Base-by-base conservation (phyloP, 202 grass and related monocot genomes). In the Dendrocalamus latiflorus region DNA sequence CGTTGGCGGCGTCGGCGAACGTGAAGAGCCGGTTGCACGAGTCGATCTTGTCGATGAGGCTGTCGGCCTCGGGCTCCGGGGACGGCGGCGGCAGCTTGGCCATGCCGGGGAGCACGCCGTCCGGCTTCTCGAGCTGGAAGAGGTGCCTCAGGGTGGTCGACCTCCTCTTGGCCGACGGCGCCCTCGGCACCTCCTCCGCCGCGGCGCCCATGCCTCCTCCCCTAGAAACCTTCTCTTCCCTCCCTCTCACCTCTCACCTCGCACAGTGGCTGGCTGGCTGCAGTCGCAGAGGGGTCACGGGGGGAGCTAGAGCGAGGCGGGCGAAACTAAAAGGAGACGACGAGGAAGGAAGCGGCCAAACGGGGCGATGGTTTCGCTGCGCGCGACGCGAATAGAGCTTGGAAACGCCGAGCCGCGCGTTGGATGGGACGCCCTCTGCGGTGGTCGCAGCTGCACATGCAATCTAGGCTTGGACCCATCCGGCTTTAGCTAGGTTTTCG, bases 111-210 rank as follows among this genome's bases (percentile, higher is more conserved):
- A 86, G 34, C 21, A 55, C 16, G 34, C 69, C 54, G 36, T 74
- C 80, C 0, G 74, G 79, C 22, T 87, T 86, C 75, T 94, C 90
- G 54, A 81, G 83, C 41, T 94, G 79, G 66, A 97, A 90, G 69
- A 97, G 94, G 77, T 78, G 74, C 54, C 69, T 43, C 54, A 97
- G 92, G 59, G 94, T 94, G 66, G 91, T 97, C 8, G 94, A 92
- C 59, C 81, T 81, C 58, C 88, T 8, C 54, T 82, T 90, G 12
- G 20, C 57, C 41, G 76, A 8, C 55, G 75, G 20, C 38, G 73
- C 37, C 70, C 45, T 83, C 22, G 15, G 66, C 48, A 25, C 59
- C 54, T 1, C 65, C 26, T 61, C 83, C 11, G 34, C 72, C 33
- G 78, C 59, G 18, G 60, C 91, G 50, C 94, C 94, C 94, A 97